Evolutionary conservation across 2,329 filamentous ascomycete species (phyloP), one percentile per base, ranked within the genome.

Genomic region (Stromatinia cepivora): DNA sequence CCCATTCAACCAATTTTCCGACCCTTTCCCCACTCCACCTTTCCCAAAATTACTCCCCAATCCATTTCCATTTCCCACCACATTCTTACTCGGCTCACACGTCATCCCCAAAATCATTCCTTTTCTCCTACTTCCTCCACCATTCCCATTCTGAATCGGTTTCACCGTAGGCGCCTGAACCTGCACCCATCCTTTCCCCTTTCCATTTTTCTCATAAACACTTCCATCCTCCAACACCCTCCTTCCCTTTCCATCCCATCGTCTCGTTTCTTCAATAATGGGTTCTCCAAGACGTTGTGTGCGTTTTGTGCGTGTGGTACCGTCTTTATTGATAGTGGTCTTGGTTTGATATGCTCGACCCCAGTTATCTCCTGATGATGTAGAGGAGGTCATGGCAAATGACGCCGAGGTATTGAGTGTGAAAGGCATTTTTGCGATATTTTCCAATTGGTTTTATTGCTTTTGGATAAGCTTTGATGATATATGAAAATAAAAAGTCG

Each of bases 191-290:
- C 66, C 66, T 22, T 45, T 69, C 45, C 66, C 66, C 39, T 69
- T 69, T 9, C 66, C 66, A 54, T 64, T 69, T 9, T 69, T 69
- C 39, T 69, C 66, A 22, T 64, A 69, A 5, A 69, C 48, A 48
- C 66, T 69, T 34, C 66, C 66, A 64, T 69, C 58, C 48, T 69
- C 66, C 15, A 69, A 45, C 3, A 69, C 48, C 10, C 58, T 56
- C 31, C 66, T 64, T 8, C 66, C 66, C 22, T 56, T 64, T n/a
- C 66, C 66, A 48, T 69, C 66, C 66, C 66, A 69, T 42, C 66
- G 39, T 54, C 28, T 45, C n/a, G 50, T 69, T 56, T 69, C 66
- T 39, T 69, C 66, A 48, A 69, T 31, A 20, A 69, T 56, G 4
- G 66, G 66, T 13, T 64, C 66, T 20, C 66, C 66, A 42, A 64